Evolutionary conservation across 768 basidiomycete genomes (phyloP), one percentile per base, ranked within the genome.

Genomic region (Kwoniella dejecticola): DNA sequence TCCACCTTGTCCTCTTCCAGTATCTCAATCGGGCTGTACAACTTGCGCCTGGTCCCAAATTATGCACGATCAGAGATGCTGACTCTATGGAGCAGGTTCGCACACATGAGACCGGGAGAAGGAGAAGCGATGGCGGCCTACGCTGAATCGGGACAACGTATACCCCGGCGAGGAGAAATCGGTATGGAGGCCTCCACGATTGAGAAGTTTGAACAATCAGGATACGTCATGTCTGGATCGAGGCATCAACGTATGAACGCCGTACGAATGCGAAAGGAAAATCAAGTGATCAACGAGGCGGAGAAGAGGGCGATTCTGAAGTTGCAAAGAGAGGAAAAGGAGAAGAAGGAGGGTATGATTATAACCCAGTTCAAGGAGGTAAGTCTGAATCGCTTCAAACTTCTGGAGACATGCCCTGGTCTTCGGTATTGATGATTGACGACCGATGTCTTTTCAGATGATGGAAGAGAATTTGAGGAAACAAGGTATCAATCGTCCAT

Each of bases 141-240:
- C 84, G 84, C 97, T 57, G 83, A 89, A 75, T 75, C 80, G 30
- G 95, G 96, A 2, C 85, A 87, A 64, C 94, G 96, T 76, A 99
- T 98, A 72, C 96, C 96, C 0, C 91, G 96, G 66, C 90, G 96
- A 83, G 96, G 96, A 80, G 96, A 99, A 81, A 98, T 99, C 69
- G 96, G 96, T 57, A 81, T 99, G 67, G 88, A 88, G 10, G 87
- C 91, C 12, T 86, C 87, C 29, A 85, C 91, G 77, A 99, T 99
- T 67, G 92, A 88, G 5, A 77, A 84, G 75, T 97, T 84, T 80
- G 96, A 99, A 81, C 73, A 83, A 23, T 89, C 89, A 7, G 96
- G 96, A 17, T 99, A 96, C 79, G 96, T 99, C 47, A 99, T 98
- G 96, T 92, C 89, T 69, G 96, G 95, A 45, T 89, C 87, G 71